A percentile compares a stretch with the other conserved stretches of the same genome.
phyloP scores from a whole-genome alignment of 768 basidiomycete species.

The Suillus subluteus region DNA sequence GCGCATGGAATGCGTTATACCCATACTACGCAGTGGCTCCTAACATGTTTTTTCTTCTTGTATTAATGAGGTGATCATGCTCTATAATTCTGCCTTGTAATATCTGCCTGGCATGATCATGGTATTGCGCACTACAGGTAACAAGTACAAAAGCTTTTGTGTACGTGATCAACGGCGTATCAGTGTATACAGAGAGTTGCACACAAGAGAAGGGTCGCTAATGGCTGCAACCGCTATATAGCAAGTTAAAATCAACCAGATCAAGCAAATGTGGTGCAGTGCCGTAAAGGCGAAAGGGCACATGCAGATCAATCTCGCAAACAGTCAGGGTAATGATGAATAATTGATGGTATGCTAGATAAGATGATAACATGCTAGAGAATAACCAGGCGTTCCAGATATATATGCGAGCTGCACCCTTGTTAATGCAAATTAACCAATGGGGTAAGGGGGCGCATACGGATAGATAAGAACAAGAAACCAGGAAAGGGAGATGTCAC shows the following conservation, averaged over 20 bases:
- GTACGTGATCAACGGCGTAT: neutral
- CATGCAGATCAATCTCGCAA: neutral
- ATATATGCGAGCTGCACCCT: slow-evolving; percentile 28
- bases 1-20: neutral
- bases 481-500: slow-evolving; percentile 29
- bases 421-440: slow-evolving; percentile 14
- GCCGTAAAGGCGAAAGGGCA: neutral
- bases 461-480: slow-evolving; percentile 24
- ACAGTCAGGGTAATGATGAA: slow-evolving; percentile 15
- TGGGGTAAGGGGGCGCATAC: slow-evolving; percentile 17
- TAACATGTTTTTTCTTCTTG: neutral
- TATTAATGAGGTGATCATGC: slow-evolving; percentile 1
- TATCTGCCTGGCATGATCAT: neutral
- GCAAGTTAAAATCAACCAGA: slow-evolving; percentile 3
- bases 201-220: neutral
- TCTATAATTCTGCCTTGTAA: neutral
- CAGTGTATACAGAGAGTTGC: neutral
- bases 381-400: slow-evolving; percentile 33
- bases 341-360: slow-evolving; percentile 35
- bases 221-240: neutral
- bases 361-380: slow-evolving; percentile 26
- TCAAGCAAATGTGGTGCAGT: neutral
- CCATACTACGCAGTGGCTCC: neutral
- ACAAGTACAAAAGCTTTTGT: slow-evolving; percentile 1
- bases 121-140: neutral